Evolutionary conservation across 2,329 filamentous ascomycete species (phyloP).

Genomic region (Beauveria scarabaeidicola): DNA sequence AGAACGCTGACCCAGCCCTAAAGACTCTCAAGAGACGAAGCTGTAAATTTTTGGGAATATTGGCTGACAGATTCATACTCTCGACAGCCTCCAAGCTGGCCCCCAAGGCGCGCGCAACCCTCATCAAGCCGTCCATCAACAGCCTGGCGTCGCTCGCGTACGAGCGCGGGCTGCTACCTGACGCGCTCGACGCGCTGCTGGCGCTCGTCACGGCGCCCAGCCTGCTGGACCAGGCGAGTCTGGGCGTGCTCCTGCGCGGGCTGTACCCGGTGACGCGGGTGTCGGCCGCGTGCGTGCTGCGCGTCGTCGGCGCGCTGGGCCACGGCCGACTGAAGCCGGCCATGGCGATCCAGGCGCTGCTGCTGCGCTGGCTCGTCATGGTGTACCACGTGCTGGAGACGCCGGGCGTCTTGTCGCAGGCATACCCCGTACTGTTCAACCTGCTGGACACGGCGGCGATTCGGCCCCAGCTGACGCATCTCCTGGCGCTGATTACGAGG

Average conservation of each 20-base stretch:
- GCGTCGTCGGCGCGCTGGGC: conserved; percentile 64
- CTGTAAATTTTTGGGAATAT: too few relatives aligned
- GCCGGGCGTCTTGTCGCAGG: conserved; percentile 52
- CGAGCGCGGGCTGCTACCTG: conserved; percentile 56
- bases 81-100: conserved; percentile 48
- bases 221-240: conserved; percentile 67
- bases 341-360: conserved; percentile 57
- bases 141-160: conserved; percentile 55
- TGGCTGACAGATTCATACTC: neutral
- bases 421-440: conserved; percentile 73
- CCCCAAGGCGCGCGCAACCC: conserved; percentile 55
- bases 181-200: conserved; percentile 54
- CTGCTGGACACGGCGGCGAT: conserved; percentile 73
- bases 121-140: conserved; percentile 57
- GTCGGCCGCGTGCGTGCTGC: conserved; percentile 51
- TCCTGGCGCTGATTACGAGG: conserved; percentile 70
- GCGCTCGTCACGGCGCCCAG: conserved; percentile 58
- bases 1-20: neutral
- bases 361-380: conserved; percentile 72
- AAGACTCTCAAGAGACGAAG: neutral
- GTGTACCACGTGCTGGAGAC: conserved; percentile 64
- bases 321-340: conserved; percentile 69
- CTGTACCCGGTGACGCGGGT: conserved; percentile 65
- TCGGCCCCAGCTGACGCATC: conserved; percentile 60
- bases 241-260: conserved; percentile 60